A percentile compares a stretch with the other conserved stretches of the same genome.
Conservation (phyloP, 2,329 filamentous ascomycete genomes). For the Daldinia sp. region DNA sequence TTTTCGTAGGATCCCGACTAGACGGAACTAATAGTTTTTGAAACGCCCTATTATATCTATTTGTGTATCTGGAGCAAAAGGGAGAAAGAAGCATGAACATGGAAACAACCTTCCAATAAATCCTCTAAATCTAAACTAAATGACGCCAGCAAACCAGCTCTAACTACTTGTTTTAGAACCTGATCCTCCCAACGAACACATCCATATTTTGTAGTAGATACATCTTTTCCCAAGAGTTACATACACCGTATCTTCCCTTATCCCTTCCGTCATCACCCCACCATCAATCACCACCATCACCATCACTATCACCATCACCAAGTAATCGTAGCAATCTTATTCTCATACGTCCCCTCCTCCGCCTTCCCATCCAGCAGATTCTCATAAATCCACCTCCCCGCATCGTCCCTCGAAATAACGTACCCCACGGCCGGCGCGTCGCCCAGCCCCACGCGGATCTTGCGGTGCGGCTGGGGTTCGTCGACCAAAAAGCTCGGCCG, state of each 20-base stretch:
- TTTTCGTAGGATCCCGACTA: conserved; percentile 26
- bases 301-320: conserved; percentile 1
- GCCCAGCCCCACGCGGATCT: conserved; percentile 57
- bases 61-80: neutral
- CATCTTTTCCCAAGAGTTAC: too few relatives aligned
- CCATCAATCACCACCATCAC: neutral
- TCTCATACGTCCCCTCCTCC: conserved; percentile 25
- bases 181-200: conserved; percentile 11
- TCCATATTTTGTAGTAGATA: neutral
- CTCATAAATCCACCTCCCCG: conserved; percentile 61
- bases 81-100: neutral
- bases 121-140: neutral
- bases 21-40: conserved; percentile 19
- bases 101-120: conserved; percentile 2
- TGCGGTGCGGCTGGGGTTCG: conserved; percentile 44
- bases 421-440: conserved; percentile 59
- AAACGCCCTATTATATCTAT: conserved; percentile 23
- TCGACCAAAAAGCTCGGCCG: conserved; percentile 55
- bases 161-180: neutral
- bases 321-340: conserved; percentile 6
- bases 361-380: conserved; percentile 51
- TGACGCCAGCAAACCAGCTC: conserved; percentile 27
- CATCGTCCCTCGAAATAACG: conserved; percentile 61
- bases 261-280: neutral
- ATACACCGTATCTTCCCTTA: neutral